These are phyloP conservation scores for Nicotiana undulata DNA, from an alignment of 257 asterid genomes.

Conservation along the genomic window DNA sequence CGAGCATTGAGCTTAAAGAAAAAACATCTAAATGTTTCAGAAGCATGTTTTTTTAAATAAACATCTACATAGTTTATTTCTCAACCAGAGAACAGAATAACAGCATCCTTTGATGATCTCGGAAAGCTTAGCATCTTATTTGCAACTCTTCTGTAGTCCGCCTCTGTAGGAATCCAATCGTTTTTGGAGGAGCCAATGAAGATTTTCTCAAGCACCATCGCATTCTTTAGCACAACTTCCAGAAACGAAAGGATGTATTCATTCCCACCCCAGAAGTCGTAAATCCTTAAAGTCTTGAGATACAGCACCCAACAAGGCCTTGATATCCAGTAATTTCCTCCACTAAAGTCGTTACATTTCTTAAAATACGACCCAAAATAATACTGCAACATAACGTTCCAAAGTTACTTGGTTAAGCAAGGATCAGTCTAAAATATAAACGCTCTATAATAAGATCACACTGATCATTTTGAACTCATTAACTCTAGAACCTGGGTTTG, in stretches of 20 bases:
- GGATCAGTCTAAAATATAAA: too few species aligned
- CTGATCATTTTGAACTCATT: too few species aligned
- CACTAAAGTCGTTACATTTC: background rate
- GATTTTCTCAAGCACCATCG: background rate
- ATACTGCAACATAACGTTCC: background rate
- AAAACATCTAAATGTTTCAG: too few species aligned
- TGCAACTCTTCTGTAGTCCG: background rate
- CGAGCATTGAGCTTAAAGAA: too few species aligned
- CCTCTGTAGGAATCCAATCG: too few species aligned
- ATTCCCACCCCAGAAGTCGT: too few species aligned
- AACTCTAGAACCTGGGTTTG: too few species aligned
- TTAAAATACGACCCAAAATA: background rate
- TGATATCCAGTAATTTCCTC: background rate
- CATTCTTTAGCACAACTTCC: slow-evolving; percentile 5
- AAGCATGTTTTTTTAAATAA: too few species aligned
- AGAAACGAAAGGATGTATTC: background rate
- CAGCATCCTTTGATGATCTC: slow-evolving; percentile 2
- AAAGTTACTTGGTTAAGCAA: background rate
- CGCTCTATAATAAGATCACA: too few species aligned
- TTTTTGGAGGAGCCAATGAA: background rate
- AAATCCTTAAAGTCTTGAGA: slow-evolving; percentile 1
- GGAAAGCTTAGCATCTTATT: background rate
- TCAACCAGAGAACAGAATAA: background rate
- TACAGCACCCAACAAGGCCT: slow-evolving; percentile 6
- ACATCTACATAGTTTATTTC: background rate